phyloP scores from a whole-genome alignment of 1,139 yeast species.

The Yamadazyma jaroonii region DNA sequence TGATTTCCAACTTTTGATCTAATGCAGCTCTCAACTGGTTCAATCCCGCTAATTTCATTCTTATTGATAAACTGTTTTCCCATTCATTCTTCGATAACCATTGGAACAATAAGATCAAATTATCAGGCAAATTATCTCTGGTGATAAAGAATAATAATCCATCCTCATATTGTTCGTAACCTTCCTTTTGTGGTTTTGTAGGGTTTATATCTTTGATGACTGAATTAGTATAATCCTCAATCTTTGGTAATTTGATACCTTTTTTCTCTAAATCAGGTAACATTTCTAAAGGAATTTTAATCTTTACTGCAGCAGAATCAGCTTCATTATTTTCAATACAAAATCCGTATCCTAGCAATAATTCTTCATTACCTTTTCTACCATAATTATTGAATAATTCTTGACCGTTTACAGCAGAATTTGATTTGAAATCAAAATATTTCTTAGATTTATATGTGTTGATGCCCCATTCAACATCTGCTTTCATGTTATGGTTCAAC shows the following conservation, averaged over 20 bases:
- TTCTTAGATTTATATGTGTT: constrained; percentile 14
- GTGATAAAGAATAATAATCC: constrained; percentile 47
- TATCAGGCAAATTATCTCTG: constrained; percentile 39
- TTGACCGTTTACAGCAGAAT: constrained; percentile 25
- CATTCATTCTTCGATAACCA: constrained; percentile 43
- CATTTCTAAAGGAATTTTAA: constrained; percentile 43
- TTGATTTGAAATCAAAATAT: constrained; percentile 30
- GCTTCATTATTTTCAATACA: constrained; percentile 56
- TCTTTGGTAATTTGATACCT: constrained; percentile 45
- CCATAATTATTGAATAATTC: constrained; percentile 84
- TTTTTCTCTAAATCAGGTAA: constrained; percentile 32
- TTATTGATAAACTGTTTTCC: constrained; percentile 42
- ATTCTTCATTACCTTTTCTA: constrained; percentile 78
- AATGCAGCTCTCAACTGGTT: constrained; percentile 55
- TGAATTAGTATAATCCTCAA: constrained; percentile 48
- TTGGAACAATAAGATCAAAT: constrained; percentile 50
- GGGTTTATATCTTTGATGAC: constrained; percentile 18
- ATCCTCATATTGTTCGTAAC: constrained; percentile 22
- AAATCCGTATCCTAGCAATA: constrained; percentile 67
- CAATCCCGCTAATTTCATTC: constrained; percentile 60
- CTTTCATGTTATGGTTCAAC: constrained; percentile 64
- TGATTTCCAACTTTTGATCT: constrained; percentile 38
- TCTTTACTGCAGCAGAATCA: constrained; percentile 60
- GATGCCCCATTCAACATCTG: constrained; percentile 64
- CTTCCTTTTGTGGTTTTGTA: constrained; percentile 1